Evolutionary conservation across 345 rosid genomes (phyloP).

Genomic region (Ricinus communis): DNA sequence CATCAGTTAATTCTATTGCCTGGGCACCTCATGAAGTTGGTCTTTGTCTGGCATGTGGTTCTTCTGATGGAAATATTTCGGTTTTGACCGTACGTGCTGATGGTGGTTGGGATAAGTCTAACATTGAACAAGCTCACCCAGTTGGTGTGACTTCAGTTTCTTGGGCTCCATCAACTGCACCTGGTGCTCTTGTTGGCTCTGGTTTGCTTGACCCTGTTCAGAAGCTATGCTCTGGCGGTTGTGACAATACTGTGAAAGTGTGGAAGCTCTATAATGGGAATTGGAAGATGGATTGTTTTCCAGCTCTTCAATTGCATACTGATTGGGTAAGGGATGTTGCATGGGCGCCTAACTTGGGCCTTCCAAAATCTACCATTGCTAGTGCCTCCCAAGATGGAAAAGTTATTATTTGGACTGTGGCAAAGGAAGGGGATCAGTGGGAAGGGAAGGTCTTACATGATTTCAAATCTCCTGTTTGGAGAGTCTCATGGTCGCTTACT

Average conservation of each 20-base stretch:
- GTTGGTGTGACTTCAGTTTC: conserved; percentile 31
- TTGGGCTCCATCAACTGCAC: conserved; percentile 29
- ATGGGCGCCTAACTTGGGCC: conserved; percentile 30
- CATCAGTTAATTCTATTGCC: conserved; percentile 25
- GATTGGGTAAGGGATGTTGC: conserved; percentile 30
- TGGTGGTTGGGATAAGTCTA: conserved; percentile 24
- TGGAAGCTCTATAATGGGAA: conserved; percentile 24
- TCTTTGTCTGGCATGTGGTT: conserved; percentile 25
- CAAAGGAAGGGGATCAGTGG: conserved; percentile 28
- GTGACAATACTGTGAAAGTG: conserved; percentile 28
- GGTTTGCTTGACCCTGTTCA: conserved; percentile 22
- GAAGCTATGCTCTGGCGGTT: conserved; percentile 31
- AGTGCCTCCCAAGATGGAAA: conserved; percentile 31
- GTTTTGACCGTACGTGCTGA: conserved; percentile 17
- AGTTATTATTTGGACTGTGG: conserved; percentile 25
- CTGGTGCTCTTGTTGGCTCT: conserved; percentile 22
- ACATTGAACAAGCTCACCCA: conserved; percentile 28
- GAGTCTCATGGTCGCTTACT: conserved; percentile 28
- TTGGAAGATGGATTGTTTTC: conserved; percentile 31
- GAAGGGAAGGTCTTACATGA: conserved; percentile 23
- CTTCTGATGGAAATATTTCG: conserved; percentile 25
- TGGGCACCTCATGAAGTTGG: conserved; percentile 29
- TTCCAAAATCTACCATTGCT: conserved; percentile 27
- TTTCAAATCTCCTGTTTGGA: conserved; percentile 25
- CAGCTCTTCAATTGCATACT: conserved; percentile 30